A percentile compares a stretch with the other conserved stretches of the same genome.
Conservation (phyloP, 495 filamentous ascomycete species). For the Daldinia decipiens region DNA sequence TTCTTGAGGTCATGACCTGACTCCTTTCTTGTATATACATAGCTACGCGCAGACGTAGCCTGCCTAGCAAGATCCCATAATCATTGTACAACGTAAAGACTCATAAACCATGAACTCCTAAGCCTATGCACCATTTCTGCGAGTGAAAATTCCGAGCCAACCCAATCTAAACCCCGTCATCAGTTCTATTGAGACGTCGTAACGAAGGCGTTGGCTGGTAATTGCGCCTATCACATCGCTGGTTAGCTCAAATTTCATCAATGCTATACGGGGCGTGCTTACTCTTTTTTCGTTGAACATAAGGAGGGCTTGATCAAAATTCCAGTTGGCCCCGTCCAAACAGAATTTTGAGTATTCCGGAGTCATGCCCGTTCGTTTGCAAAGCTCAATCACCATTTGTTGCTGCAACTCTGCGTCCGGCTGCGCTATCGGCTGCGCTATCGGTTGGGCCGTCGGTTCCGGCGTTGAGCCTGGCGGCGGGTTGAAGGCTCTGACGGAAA, state of each 20-base stretch:
- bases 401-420: slow-evolving; percentile 60
- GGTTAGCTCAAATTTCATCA: not conserved
- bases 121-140: slow-evolving; percentile 32
- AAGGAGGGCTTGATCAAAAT: slow-evolving; percentile 72
- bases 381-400: slow-evolving; percentile 73
- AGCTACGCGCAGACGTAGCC: slow-evolving; percentile 15
- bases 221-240: slow-evolving; percentile 38
- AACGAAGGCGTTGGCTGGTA: slow-evolving; percentile 55
- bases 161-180: not conserved
- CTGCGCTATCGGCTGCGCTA: slow-evolving; percentile 7
- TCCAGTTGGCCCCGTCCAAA: slow-evolving; percentile 75
- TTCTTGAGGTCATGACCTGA: slow-evolving; percentile 2
- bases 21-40: slow-evolving; percentile 23
- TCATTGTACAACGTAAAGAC: slow-evolving; percentile 12
- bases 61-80: slow-evolving; percentile 10
- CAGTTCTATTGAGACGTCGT: slow-evolving; percentile 19
- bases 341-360: slow-evolving; percentile 76
- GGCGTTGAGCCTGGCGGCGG: slow-evolving; percentile 49
- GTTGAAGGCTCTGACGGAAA: slow-evolving; percentile 71
- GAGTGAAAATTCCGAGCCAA: slow-evolving; percentile 5
- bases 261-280: slow-evolving; percentile 8
- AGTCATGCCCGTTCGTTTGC: slow-evolving; percentile 75
- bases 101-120: slow-evolving; percentile 38
- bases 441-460: slow-evolving; percentile 21
- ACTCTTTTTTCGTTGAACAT: slow-evolving; percentile 70